A percentile compares a stretch with the other conserved stretches of the same genome.
Conservation (phyloP, 257 asterid species). For the Nicotiana benthamiana region DNA sequence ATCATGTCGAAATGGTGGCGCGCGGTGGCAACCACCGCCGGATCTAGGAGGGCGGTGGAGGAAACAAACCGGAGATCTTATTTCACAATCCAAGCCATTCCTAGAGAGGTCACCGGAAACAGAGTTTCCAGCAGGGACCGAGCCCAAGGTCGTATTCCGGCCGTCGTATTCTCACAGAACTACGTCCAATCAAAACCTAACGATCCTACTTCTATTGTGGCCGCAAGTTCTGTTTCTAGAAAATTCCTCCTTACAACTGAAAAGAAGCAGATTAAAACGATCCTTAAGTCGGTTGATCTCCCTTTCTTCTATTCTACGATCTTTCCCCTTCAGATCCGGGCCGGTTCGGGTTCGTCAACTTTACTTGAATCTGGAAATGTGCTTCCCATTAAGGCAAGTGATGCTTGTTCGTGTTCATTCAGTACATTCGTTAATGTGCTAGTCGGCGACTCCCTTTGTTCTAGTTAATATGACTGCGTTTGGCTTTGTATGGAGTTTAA, state of each 20-base stretch:
- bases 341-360: conserved; percentile 80
- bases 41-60: conserved; percentile 24
- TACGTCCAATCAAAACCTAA: conserved; percentile 40
- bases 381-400: conserved; percentile 75
- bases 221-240: conserved; percentile 36
- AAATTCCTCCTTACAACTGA: conserved; percentile 67
- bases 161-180: conserved; percentile 68
- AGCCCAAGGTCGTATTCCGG: conserved; percentile 84
- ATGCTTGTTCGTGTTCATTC: not conserved
- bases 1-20: conserved; percentile 86
- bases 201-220: conserved; percentile 51
- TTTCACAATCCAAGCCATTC: conserved; percentile 86
- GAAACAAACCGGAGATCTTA: conserved; percentile 25
- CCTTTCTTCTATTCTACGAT: conserved; percentile 76
- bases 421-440: not conserved
- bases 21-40: conserved; percentile 39
- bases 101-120: conserved; percentile 68
- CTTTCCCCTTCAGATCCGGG: conserved; percentile 82
- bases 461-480: not conserved
- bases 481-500: not conserved
- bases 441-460: too few relatives aligned
- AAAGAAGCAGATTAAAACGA: conserved; percentile 73
- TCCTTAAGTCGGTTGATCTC: conserved; percentile 47
- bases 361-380: conserved; percentile 63
- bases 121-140: conserved; percentile 68